Base-by-base conservation (phyloP, 2,329 filamentous ascomycete species). In the Davidsoniella neocaledoniae region DNA sequence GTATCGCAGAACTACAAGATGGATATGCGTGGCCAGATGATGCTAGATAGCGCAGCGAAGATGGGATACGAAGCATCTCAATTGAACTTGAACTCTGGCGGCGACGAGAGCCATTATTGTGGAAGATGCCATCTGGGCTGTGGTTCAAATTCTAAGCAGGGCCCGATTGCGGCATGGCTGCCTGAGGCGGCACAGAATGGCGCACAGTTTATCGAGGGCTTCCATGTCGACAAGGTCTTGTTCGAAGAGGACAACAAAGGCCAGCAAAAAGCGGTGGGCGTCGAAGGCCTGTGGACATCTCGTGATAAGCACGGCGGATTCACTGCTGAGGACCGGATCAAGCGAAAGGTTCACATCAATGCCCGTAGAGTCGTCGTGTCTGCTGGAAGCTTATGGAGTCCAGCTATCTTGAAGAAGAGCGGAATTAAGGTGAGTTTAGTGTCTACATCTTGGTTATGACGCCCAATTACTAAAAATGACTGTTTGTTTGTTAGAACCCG, bases 291-390 rank as follows among this genome's bases (percentile, higher is more conserved):
- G 73, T 72, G 9, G 48, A 50, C 33, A 6, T 12, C 21, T 21
- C 29, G 41, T 2, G 40, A 45, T 7, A 23, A 26, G 10, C 43
- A 47, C 4, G 23, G 19, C 19, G 50, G 29, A 3, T 63, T 67
- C 0, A 57, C 60, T 5, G 68, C 70, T 1, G 66, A 68, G 45
- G 65, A 76, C 29, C 23, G 16, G 5, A 67, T 59, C 2, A 72
- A 66, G 45, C 73, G 81, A 37, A 71, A 77, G 54, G 70, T 94
- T 6, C 68, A 79, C 39, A 74, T 95, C 59, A 83, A 75, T 57
- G 86, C 87, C 1, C 86, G 84, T 63, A 82, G 79, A 58, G 83
- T 94, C 9, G 76, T 95, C 43, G 64, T 93, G n/a, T 77, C 85
- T 0, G 76, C 75, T 21, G 88, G 90, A 4, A 76, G 82, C 1